Conservation (phyloP, 371 early-diverging fungal species). For the Amoeboaphelidium protococcarum region DNA sequence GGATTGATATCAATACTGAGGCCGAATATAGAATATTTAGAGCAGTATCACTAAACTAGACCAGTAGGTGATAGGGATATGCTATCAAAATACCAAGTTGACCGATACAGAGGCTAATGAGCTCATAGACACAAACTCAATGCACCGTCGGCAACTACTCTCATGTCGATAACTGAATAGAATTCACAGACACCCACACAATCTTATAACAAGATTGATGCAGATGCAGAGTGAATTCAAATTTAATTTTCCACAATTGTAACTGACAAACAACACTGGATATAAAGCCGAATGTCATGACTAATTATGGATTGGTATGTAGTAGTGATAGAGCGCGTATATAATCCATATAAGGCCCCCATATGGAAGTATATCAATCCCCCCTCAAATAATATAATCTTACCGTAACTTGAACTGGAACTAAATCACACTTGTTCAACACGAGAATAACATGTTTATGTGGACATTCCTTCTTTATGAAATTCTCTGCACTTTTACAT, state of each 20-base stretch:
- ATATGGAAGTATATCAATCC: background rate
- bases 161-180: too few species aligned
- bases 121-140: too few species aligned
- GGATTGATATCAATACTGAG: too few species aligned
- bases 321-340: conserved; percentile 3
- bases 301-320: background rate
- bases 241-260: conserved; percentile 16
- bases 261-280: conserved; percentile 8
- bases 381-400: conserved; percentile 7
- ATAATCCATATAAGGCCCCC: conserved; percentile 16
- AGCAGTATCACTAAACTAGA: too few species aligned
- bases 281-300: background rate
- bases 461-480: conserved; percentile 70
- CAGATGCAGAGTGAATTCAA: too few species aligned
- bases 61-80: too few species aligned
- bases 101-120: too few species aligned
- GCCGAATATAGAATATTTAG: too few species aligned
- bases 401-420: conserved; percentile 97
- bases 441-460: conserved; percentile 96
- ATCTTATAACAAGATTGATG: too few species aligned
- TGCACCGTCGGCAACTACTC: too few species aligned
- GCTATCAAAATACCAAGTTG: too few species aligned
- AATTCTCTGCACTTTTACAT: conserved; percentile 70
- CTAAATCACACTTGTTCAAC: conserved; percentile 98
- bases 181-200: too few species aligned